These are phyloP conservation scores for Arthrobotrys musiformis DNA, from an alignment of 2,329 filamentous ascomycete genomes.

Conservation along the genomic window DNA sequence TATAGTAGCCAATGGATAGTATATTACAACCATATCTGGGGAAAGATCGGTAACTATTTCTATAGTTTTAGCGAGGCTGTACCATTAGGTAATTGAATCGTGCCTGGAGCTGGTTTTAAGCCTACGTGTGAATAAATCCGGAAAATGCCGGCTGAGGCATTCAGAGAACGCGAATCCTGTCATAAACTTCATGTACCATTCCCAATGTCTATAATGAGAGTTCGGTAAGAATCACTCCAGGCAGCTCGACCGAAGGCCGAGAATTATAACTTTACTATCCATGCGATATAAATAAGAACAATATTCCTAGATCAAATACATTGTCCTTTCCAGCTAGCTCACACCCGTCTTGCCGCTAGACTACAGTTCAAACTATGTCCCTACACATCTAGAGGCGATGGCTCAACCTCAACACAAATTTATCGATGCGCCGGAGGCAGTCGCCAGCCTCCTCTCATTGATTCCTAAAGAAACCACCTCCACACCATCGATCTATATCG, in stretches of 20 bases:
- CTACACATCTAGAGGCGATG: background rate
- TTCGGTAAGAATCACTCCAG: background rate
- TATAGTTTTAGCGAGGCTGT: background rate
- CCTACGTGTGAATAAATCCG: background rate
- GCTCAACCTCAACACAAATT: background rate
- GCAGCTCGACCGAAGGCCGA: background rate
- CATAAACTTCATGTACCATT: background rate
- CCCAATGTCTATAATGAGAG: background rate
- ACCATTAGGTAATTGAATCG: background rate
- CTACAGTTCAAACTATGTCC: too few species aligned
- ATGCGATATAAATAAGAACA: background rate
- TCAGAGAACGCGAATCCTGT: background rate
- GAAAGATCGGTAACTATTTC: background rate
- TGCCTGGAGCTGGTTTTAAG: conserved; percentile 1
- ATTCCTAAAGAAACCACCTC: background rate
- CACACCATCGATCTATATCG: conserved; percentile 4
- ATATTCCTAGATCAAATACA: background rate
- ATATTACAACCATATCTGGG: background rate
- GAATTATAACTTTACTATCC: background rate
- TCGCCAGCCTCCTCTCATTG: background rate
- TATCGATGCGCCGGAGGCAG: background rate
- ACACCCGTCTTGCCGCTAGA: too few species aligned
- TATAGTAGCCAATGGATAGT: conserved; percentile 4
- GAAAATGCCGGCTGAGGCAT: background rate
- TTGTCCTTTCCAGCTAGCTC: too few species aligned